These are phyloP conservation scores for Flaveria robusta DNA, from an alignment of 129 eudicot species.

Conservation along the genomic window DNA sequence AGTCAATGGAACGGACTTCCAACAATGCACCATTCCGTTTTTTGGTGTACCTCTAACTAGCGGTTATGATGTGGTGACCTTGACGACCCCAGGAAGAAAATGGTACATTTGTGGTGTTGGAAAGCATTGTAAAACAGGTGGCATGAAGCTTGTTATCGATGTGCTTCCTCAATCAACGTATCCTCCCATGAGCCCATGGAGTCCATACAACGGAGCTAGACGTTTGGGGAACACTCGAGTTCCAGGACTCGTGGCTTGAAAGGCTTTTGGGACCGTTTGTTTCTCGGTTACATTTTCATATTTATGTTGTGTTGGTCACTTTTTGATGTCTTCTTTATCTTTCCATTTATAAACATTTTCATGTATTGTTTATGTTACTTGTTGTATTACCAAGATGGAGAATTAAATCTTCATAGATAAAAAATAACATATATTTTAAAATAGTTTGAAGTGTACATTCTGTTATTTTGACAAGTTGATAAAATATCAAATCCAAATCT, in stretches of 20 bases:
- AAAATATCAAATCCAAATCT: neutral
- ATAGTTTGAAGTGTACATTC: neutral
- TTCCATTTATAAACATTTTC: neutral
- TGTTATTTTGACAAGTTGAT: neutral
- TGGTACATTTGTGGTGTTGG: conserved; percentile 40
- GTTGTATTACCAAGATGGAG: neutral
- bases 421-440: neutral
- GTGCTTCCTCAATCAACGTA: conserved; percentile 10
- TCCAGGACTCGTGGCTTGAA: conserved; percentile 14
- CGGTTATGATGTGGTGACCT: conserved; percentile 29
- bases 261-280: conserved; percentile 6
- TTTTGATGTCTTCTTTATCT: conserved; percentile 1
- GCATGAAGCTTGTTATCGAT: conserved; percentile 31
- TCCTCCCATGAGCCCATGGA: conserved; percentile 12
- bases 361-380: neutral
- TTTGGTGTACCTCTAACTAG: too few species aligned
- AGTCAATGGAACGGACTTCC: conserved; percentile 9
- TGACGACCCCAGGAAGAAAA: conserved; percentile 38
- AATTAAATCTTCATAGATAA: neutral
- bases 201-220: conserved; percentile 24
- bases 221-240: conserved; percentile 10
- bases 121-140: conserved; percentile 17
- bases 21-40: neutral
- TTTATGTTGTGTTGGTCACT: conserved; percentile 4
- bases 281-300: neutral